Evolutionary conservation across 2,329 filamentous ascomycete species (phyloP).

Genomic region (Cladorrhinum sp.): DNA sequence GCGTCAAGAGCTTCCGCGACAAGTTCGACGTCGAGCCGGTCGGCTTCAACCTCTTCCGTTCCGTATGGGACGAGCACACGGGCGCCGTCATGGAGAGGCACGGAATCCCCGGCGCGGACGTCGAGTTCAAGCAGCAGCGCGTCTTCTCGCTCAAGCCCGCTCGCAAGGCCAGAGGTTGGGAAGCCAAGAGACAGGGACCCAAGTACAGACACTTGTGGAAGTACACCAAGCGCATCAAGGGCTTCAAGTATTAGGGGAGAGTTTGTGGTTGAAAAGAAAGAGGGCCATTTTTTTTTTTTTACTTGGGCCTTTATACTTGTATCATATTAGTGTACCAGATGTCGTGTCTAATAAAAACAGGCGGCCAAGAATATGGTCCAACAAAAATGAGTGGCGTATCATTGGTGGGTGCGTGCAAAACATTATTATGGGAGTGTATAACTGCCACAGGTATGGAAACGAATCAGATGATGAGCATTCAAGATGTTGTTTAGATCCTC

Average conservation of each 20-base stretch:
- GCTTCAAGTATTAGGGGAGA: constrained; percentile 19
- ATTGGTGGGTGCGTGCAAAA: not conserved
- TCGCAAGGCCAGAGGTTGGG: constrained; percentile 61
- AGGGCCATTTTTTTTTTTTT: not conserved
- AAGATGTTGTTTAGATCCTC: no score
- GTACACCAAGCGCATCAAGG: constrained; percentile 57
- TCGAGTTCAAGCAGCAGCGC: constrained; percentile 81
- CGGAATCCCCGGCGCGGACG: constrained; percentile 68
- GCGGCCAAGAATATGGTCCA: not conserved
- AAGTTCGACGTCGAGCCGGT: constrained; percentile 68
- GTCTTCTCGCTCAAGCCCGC: constrained; percentile 65
- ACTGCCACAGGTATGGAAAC: not conserved
- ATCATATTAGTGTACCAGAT: not conserved
- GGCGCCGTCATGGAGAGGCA: constrained; percentile 81
- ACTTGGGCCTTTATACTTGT: not conserved
- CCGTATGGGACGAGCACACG: constrained; percentile 84
- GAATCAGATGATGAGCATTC: not conserved
- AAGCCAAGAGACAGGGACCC: constrained; percentile 61
- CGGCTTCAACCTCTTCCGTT: constrained; percentile 84
- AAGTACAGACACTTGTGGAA: constrained; percentile 65
- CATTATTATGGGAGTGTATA: not conserved
- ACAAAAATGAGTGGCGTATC: not conserved
- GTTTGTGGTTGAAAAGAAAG: not conserved
- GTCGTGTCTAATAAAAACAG: not conserved
- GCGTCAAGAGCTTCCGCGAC: constrained; percentile 69